Conservation (phyloP, 192 early-diverging fungal genomes). For the Phycomyces nitens region DNA sequence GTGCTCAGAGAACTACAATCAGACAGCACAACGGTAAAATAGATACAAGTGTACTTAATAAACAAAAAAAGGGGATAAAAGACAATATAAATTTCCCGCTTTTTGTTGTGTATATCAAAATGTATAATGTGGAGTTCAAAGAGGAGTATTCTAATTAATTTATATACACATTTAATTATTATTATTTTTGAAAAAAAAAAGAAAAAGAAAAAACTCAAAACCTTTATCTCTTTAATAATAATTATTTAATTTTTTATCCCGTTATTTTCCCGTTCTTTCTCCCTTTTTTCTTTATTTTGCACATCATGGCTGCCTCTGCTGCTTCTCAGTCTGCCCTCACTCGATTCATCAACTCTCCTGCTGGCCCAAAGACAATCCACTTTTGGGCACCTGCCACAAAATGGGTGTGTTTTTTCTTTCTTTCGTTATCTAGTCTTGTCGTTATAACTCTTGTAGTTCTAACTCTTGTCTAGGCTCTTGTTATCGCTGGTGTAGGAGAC, state of each 20-base stretch:
- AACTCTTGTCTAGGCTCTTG: constrained; percentile 65
- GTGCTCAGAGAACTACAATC: constrained; percentile 27
- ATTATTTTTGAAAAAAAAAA: no score
- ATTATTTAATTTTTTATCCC: neutral
- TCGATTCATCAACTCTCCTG: constrained; percentile 71
- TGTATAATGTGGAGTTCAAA: no score
- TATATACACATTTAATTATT: no score
- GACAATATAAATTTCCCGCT: no score
- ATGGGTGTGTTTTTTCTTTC: constrained; percentile 59
- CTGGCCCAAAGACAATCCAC: constrained; percentile 92
- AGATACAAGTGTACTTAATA: neutral
- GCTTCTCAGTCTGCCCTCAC: constrained; percentile 57
- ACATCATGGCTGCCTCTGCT: constrained; percentile 34
- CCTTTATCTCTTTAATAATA: no score
- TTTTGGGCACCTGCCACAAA: constrained; percentile 97
- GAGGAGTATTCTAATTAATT: no score
- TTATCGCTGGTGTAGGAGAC: constrained; percentile 91
- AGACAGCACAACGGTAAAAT: neutral
- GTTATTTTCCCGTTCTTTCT: constrained; percentile 1
- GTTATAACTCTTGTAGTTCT: neutral
- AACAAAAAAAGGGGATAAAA: no score
- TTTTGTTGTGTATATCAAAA: no score
- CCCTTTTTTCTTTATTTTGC: constrained; percentile 3
- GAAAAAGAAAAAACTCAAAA: no score
- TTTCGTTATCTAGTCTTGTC: neutral